Percentiles rank a stretch among this genome's conserved stretches.
Evolutionary conservation across 805 yeast genomes (phyloP).

Genomic region (Starmerella lactis-condensi): DNA sequence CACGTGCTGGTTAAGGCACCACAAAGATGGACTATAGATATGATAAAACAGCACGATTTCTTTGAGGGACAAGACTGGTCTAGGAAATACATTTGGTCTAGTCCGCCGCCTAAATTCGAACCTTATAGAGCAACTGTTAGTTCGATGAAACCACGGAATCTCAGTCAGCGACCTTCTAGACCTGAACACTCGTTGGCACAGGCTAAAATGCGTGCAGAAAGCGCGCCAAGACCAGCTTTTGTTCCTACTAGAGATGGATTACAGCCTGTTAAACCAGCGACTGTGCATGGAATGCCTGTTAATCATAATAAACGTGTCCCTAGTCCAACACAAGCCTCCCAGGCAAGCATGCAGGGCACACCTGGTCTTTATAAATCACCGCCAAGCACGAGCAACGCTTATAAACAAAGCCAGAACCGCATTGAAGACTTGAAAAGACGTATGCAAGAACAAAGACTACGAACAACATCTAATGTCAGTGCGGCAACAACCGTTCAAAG

Average conservation of each 20-base stretch:
- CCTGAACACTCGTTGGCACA: not conserved
- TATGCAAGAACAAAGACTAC: slow-evolving; percentile 13
- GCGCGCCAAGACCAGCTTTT: slow-evolving; percentile 3
- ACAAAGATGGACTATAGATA: slow-evolving; percentile 37
- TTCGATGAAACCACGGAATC: slow-evolving; percentile 14
- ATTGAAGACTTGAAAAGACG: slow-evolving; percentile 13
- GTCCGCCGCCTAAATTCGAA: slow-evolving; percentile 46
- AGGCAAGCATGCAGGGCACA: not conserved
- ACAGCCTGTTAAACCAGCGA: slow-evolving; percentile 13
- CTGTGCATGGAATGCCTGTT: slow-evolving; percentile 15
- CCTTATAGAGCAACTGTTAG: slow-evolving; percentile 23
- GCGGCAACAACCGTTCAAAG: not conserved
- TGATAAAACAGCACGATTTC: slow-evolving; percentile 53
- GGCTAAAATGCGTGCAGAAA: not conserved
- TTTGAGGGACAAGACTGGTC: slow-evolving; percentile 56
- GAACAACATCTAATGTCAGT: not conserved
- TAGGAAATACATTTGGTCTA: slow-evolving; percentile 48
- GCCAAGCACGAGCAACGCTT: slow-evolving; percentile 9
- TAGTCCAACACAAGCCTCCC: slow-evolving; percentile 8
- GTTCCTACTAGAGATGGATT: slow-evolving; percentile 15
- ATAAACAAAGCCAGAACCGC: slow-evolving; percentile 17
- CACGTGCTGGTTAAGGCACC: slow-evolving; percentile 53
- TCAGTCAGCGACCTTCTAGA: too few species aligned
- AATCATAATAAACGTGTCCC: slow-evolving; percentile 1
- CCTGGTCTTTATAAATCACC: not conserved